Percentiles rank a stretch among this genome's conserved stretches.
Evolutionary conservation across 1,284 basidiomycete species (phyloP).

Genomic region (Ceratobasidium theobromae): DNA sequence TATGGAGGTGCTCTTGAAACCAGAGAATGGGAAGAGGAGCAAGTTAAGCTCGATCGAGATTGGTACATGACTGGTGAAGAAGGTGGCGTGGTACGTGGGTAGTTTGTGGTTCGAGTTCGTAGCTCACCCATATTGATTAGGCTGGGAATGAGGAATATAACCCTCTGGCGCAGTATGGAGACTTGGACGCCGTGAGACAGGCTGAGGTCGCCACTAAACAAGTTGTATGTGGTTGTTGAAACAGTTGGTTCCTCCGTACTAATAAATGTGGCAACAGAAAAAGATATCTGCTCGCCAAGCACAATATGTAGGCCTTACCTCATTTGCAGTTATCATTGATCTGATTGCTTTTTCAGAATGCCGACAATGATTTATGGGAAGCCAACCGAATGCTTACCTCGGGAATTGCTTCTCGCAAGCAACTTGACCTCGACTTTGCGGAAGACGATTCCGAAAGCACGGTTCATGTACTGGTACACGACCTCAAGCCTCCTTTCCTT

Average conservation of each 20-base stretch:
- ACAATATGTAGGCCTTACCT: slow-evolving; percentile 71
- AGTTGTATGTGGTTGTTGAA: slow-evolving; percentile 51
- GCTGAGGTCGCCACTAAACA: slow-evolving; percentile 79
- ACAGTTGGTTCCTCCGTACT: slow-evolving; percentile 8
- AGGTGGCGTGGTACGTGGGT: slow-evolving; percentile 72
- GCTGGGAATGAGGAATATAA: slow-evolving; percentile 88
- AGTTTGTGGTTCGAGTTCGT: slow-evolving; percentile 36
- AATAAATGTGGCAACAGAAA: slow-evolving; percentile 52
- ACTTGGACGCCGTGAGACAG: slow-evolving; percentile 69
- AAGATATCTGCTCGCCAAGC: slow-evolving; percentile 90
- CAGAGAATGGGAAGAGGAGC: slow-evolving; percentile 94
- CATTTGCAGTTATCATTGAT: slow-evolving; percentile 3
- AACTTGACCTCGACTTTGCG: slow-evolving; percentile 82
- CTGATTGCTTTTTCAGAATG: slow-evolving; percentile 62
- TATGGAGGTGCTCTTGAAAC: slow-evolving; percentile 58
- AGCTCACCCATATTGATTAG: slow-evolving; percentile 36
- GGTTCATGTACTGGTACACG: slow-evolving; percentile 96
- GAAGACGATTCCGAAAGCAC: slow-evolving; percentile 94
- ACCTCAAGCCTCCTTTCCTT: slow-evolving; percentile 96
- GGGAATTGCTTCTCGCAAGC: slow-evolving; percentile 84
- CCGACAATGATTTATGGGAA: slow-evolving; percentile 98
- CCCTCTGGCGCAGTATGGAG: slow-evolving; percentile 89
- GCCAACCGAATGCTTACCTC: slow-evolving; percentile 96
- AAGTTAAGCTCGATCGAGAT: slow-evolving; percentile 83
- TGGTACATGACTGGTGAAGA: slow-evolving; percentile 88